A percentile compares a stretch with the other conserved stretches of the same genome.
Conservation (phyloP, 108 stramenopile species). For the Aurantiochytrium sp. region DNA sequence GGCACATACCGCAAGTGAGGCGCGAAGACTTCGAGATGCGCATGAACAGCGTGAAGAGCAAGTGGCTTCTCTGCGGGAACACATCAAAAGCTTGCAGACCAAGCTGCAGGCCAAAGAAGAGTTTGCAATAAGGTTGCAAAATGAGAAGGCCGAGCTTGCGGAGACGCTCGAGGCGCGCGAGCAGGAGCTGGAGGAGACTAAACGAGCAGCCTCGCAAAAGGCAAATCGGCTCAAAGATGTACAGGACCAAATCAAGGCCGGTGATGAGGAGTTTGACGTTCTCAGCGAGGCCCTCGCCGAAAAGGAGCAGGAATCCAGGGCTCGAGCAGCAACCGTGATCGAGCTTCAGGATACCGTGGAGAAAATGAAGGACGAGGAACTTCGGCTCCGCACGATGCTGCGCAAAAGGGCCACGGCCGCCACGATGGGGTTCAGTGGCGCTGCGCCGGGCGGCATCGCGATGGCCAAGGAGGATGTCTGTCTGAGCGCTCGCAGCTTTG, state of each 20-base stretch:
- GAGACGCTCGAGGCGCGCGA: not conserved
- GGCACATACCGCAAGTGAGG: not conserved
- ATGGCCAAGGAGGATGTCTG: slow-evolving; percentile 27
- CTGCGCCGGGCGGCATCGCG: too few species aligned
- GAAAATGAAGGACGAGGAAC: not conserved
- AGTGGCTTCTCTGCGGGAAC: not conserved
- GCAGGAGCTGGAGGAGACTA: not conserved
- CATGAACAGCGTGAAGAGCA: not conserved
- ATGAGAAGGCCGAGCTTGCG: not conserved
- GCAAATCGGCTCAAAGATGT: not conserved
- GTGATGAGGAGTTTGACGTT: not conserved
- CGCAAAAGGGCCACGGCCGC: not conserved
- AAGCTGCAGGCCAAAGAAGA: not conserved
- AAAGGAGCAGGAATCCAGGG: not conserved
- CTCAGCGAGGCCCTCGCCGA: slow-evolving; percentile 4
- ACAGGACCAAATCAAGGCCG: too few species aligned
- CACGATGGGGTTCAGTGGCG: too few species aligned
- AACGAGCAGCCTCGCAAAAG: not conserved
- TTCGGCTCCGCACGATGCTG: not conserved
- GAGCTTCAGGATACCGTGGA: not conserved
- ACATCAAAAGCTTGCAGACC: not conserved
- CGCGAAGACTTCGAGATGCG: not conserved
- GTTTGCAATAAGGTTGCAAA: not conserved
- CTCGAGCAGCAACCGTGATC: not conserved
- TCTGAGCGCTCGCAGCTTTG: slow-evolving; percentile 11